Percentiles rank a stretch among this genome's conserved stretches.
Evolutionary conservation across 257 asterid genomes (phyloP).

Genomic region (Solanum gracilifrons): DNA sequence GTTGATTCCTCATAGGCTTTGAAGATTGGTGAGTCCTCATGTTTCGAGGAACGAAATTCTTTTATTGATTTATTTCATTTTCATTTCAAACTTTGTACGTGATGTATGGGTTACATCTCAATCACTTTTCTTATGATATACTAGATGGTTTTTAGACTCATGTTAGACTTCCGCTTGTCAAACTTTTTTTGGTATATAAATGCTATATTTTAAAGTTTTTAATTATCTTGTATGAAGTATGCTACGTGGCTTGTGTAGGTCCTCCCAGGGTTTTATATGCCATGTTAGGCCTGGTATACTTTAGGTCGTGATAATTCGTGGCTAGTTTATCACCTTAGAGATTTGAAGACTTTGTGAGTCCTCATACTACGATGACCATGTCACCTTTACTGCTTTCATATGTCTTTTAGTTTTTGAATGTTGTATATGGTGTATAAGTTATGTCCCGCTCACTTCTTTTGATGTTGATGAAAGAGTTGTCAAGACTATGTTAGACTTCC

Average conservation of each 20-base stretch:
- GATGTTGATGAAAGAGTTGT: not conserved
- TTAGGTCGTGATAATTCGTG: not conserved
- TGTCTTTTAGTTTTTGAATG: not conserved
- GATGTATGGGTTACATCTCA: not conserved
- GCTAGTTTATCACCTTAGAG: not conserved
- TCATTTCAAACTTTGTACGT: not conserved
- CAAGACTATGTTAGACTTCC: not conserved
- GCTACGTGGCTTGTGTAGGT: not conserved
- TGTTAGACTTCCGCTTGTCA: not conserved
- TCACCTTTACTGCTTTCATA: not conserved
- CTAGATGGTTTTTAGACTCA: not conserved
- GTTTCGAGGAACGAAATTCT: fast-evolving
- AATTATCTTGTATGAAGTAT: not conserved
- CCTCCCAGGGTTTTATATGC: not conserved
- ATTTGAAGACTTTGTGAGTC: not conserved
- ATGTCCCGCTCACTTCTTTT: not conserved
- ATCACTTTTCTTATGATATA: not conserved
- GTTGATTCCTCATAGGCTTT: not conserved
- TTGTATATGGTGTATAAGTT: not conserved
- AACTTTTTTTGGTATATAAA: too few species aligned
- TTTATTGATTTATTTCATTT: too few species aligned
- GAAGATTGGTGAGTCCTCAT: not conserved
- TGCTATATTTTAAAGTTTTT: not conserved
- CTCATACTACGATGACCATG: not conserved
- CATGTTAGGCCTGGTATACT: not conserved